These are phyloP conservation scores for Mimosa pudica DNA, from an alignment of 306 rosid genomes.

Conservation along the genomic window DNA sequence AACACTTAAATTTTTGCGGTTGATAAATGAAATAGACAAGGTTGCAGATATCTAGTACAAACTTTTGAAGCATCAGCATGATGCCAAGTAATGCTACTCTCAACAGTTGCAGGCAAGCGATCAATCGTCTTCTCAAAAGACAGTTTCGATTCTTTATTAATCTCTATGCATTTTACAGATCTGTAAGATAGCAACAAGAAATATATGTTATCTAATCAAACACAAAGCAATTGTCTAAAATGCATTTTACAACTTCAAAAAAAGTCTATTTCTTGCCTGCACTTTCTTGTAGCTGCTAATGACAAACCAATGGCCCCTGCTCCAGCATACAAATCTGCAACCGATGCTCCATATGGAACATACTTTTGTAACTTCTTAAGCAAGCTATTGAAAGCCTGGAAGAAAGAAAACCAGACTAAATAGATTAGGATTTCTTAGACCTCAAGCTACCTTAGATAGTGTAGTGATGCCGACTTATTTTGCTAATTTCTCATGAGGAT, in stretches of 20 bases:
- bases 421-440: neutral
- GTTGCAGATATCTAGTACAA: slow-evolving; percentile 39
- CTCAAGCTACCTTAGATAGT: slow-evolving; percentile 5
- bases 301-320: slow-evolving; percentile 96
- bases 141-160: slow-evolving; percentile 84
- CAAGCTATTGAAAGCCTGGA: slow-evolving; percentile 84
- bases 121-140: slow-evolving; percentile 90
- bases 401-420: slow-evolving; percentile 15
- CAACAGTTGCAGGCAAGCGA: slow-evolving; percentile 64
- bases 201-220: slow-evolving; percentile 18
- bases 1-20: slow-evolving; percentile 18
- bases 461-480: neutral
- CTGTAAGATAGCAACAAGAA: slow-evolving; percentile 44
- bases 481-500: neutral
- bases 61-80: slow-evolving; percentile 90
- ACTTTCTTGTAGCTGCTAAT: slow-evolving; percentile 83
- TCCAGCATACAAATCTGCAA: slow-evolving; percentile 93
- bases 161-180: slow-evolving; percentile 90
- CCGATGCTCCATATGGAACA: slow-evolving; percentile 87
- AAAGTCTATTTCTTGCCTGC: slow-evolving; percentile 72
- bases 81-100: slow-evolving; percentile 89
- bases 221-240: slow-evolving; percentile 19
- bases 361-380: slow-evolving; percentile 85
- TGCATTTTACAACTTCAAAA: slow-evolving; percentile 32
- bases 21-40: slow-evolving; percentile 28